phyloP scores from a whole-genome alignment of 306 rosid species.

The Prunus mira region DNA sequence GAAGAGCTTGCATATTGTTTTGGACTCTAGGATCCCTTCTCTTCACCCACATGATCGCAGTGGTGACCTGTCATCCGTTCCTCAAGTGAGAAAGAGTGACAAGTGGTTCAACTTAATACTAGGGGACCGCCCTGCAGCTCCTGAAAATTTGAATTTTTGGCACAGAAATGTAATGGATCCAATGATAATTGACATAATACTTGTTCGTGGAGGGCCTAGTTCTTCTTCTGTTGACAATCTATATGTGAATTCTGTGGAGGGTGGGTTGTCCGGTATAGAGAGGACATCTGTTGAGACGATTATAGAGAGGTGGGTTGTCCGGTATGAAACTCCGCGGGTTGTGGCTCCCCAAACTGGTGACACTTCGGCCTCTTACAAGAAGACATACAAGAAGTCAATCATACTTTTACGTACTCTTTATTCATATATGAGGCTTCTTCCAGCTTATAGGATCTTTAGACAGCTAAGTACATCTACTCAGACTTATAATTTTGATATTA shows the following conservation, averaged over 20 bases:
- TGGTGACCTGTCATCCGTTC: slow-evolving; percentile 43
- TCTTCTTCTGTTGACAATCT: slow-evolving; percentile 39
- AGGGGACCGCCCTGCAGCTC: slow-evolving; percentile 73
- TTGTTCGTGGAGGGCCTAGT: slow-evolving; percentile 52
- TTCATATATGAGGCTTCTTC: slow-evolving; percentile 80
- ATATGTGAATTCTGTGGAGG: slow-evolving; percentile 5
- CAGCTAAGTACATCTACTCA: slow-evolving; percentile 53
- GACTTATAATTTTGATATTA: slow-evolving; percentile 56
- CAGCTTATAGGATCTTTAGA: slow-evolving; percentile 63
- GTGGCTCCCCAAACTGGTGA: slow-evolving; percentile 57
- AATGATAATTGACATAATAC: slow-evolving; percentile 72
- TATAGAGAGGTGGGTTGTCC: slow-evolving; percentile 89
- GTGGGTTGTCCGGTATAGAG: slow-evolving; percentile 84
- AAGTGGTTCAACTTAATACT: slow-evolving; percentile 79
- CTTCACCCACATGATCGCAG: slow-evolving; percentile 51
- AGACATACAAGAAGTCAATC: slow-evolving; percentile 71
- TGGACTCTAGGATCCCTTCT: slow-evolving; percentile 77
- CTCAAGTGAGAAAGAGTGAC: slow-evolving; percentile 64
- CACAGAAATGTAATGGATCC: slow-evolving; percentile 81
- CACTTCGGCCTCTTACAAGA: slow-evolving; percentile 51
- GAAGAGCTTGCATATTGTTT: slow-evolving; percentile 66
- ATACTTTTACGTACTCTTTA: slow-evolving; percentile 63
- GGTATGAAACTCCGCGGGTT: slow-evolving; percentile 61
- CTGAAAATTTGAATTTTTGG: slow-evolving; percentile 71
- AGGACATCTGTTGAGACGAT: slow-evolving; percentile 60